Conservation (phyloP, 495 filamentous ascomycete species). For the Podospora fimiseda region DNA sequence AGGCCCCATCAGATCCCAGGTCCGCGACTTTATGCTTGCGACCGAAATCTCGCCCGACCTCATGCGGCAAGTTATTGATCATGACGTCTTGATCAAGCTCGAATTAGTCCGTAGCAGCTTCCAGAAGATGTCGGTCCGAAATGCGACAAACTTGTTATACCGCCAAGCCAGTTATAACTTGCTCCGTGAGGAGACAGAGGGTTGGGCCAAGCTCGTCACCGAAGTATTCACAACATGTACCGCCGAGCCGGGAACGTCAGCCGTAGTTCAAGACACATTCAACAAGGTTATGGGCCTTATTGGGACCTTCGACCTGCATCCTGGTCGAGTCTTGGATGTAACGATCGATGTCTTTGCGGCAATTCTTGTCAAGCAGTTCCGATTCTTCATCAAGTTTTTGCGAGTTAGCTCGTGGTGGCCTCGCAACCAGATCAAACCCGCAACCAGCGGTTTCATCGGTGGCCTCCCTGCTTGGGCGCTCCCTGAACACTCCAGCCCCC, state of each 20-base stretch:
- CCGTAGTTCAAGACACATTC: conserved; percentile 45
- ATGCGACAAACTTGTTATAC: conserved; percentile 87
- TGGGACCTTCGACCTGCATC: conserved; percentile 49
- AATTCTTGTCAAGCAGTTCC: conserved; percentile 49
- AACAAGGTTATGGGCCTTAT: conserved; percentile 64
- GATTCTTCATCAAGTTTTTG: conserved; percentile 89
- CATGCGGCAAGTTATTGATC: conserved; percentile 81
- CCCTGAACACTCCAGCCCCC: conserved; percentile 55
- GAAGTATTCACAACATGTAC: conserved; percentile 58
- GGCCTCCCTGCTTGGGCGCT: conserved; percentile 78
- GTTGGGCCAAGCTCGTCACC: conserved; percentile 65
- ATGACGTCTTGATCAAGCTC: conserved; percentile 61
- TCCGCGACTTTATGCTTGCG: conserved; percentile 56
- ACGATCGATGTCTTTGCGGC: conserved; percentile 47
- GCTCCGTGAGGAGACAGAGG: conserved; percentile 90
- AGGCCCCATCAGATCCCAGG: conserved; percentile 28
- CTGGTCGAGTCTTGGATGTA: conserved; percentile 89
- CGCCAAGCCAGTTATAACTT: conserved; percentile 95
- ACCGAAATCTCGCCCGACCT: conserved; percentile 62
- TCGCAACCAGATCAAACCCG: conserved; percentile 42
- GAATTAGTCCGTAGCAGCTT: conserved; percentile 81
- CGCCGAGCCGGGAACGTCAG: conserved; percentile 38
- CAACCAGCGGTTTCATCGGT: conserved; percentile 31
- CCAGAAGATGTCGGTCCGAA: conserved; percentile 71
- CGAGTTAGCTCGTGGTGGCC: conserved; percentile 97